A percentile compares a stretch with the other conserved stretches of the same genome.
Conservation (phyloP, 2,329 filamentous ascomycete species). For the Fusarium pseudoanthophilum region DNA sequence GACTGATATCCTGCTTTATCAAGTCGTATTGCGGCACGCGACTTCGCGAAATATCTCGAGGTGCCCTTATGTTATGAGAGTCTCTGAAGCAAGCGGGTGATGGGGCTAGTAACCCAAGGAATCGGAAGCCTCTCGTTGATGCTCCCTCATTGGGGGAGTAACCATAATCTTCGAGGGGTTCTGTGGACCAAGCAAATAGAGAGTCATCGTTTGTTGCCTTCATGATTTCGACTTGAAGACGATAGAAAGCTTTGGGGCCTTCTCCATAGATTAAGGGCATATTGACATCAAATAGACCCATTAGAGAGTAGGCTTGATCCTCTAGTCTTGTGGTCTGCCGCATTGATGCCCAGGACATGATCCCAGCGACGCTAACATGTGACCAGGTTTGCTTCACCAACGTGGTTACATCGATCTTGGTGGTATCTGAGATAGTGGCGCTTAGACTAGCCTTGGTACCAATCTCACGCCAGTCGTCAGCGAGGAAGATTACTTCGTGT, state of each 20-base stretch:
- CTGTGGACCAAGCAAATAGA: conserved; percentile 13
- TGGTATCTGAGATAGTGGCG: background rate
- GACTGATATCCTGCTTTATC: conserved; percentile 3
- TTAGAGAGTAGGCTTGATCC: conserved; percentile 19
- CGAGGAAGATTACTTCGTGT: conserved; percentile 13
- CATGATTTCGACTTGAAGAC: conserved; percentile 22
- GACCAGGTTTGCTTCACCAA: conserved; percentile 9
- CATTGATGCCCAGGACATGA: conserved; percentile 22
- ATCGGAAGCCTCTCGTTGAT: background rate
- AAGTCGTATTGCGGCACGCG: conserved; percentile 2
- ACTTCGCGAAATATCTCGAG: background rate
- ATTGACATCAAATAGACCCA: conserved; percentile 16
- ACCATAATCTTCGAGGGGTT: background rate
- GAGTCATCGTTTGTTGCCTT: conserved; percentile 19
- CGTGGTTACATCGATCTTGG: conserved; percentile 7
- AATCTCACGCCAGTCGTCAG: background rate
- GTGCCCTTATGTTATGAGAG: conserved; percentile 1
- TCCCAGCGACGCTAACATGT: conserved; percentile 10
- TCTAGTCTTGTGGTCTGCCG: conserved; percentile 8
- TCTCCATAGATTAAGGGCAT: conserved; percentile 22
- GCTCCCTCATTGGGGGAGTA: background rate
- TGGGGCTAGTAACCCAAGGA: background rate
- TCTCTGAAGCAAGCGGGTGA: conserved; percentile 11
- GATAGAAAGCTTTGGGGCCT: conserved; percentile 10
- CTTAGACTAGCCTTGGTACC: conserved; percentile 1